Evolutionary conservation across 495 filamentous ascomycete species (phyloP).

Genomic region (Pseudevernia furfuracea): DNA sequence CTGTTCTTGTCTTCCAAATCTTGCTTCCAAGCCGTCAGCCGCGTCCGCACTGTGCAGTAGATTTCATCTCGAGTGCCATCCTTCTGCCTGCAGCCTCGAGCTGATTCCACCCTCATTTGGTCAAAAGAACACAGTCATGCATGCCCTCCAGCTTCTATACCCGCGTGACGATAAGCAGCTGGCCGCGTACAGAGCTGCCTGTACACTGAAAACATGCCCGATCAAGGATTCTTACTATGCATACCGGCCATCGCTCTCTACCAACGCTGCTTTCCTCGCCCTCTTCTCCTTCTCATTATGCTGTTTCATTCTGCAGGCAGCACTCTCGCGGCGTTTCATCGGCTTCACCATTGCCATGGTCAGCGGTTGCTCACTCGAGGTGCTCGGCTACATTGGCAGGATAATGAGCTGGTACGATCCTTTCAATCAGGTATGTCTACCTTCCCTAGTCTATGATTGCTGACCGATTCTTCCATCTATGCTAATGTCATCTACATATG

Average conservation of each 20-base stretch:
- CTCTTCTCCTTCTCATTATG: slow-evolving; percentile 44
- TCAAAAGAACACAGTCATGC: background rate
- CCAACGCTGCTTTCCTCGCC: slow-evolving; percentile 52
- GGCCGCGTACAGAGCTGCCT: slow-evolving; percentile 10
- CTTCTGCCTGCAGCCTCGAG: background rate
- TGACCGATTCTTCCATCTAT: background rate
- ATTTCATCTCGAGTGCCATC: background rate
- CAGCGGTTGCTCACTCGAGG: slow-evolving; percentile 40
- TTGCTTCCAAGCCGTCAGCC: background rate
- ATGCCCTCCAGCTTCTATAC: background rate
- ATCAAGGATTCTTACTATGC: slow-evolving; percentile 37
- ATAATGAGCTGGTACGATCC: slow-evolving; percentile 51
- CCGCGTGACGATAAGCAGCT: background rate
- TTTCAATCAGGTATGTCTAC: slow-evolving; percentile 35
- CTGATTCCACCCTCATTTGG: background rate
- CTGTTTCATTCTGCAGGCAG: slow-evolving; percentile 38
- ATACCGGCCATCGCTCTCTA: slow-evolving; percentile 55
- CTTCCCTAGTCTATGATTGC: background rate
- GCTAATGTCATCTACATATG: background rate
- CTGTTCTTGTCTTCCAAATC: background rate
- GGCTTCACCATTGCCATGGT: slow-evolving; percentile 48
- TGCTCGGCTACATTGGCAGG: slow-evolving; percentile 52
- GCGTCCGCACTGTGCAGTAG: background rate
- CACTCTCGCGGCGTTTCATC: slow-evolving; percentile 52
- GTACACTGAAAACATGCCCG: slow-evolving; percentile 15